phyloP scores from a whole-genome alignment of 1,284 basidiomycete species.

The Trichosporon sp. region DNA sequence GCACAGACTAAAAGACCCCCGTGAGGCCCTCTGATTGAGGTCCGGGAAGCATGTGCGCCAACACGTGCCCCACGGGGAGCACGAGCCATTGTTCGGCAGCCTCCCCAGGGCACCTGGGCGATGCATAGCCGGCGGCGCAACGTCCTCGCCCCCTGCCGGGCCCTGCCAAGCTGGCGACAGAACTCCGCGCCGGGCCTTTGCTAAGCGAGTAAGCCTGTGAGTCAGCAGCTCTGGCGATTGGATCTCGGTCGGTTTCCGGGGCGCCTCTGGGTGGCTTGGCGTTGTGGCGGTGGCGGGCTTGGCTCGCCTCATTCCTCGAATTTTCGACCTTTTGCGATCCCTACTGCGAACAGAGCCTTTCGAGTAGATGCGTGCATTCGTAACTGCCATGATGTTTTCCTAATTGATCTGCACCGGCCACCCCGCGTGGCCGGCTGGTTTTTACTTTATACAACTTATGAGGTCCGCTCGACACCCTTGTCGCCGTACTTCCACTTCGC shows the following conservation, averaged over 20 bases:
- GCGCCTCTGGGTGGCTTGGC: too few relatives aligned
- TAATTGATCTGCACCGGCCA: too few relatives aligned
- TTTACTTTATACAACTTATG: background rate
- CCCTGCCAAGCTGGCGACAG: too few relatives aligned
- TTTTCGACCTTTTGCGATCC: background rate
- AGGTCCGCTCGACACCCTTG: conserved; percentile 20
- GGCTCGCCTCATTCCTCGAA: background rate
- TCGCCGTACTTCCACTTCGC: conserved; percentile 36
- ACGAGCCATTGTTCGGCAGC: background rate
- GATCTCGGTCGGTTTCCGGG: background rate
- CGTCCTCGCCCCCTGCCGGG: too few relatives aligned
- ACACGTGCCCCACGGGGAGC: background rate
- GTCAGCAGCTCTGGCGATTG: background rate
- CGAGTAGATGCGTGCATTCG: too few relatives aligned
- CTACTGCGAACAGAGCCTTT: background rate
- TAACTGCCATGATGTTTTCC: too few relatives aligned
- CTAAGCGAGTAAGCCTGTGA: too few relatives aligned
- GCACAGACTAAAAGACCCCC: background rate
- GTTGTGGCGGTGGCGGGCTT: background rate
- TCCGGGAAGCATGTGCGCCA: background rate
- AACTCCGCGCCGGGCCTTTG: too few relatives aligned
- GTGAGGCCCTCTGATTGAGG: background rate
- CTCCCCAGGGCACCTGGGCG: background rate
- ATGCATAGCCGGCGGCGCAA: background rate
- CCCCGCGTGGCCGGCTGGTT: too few relatives aligned